A percentile compares a stretch with the other conserved stretches of the same genome.
phyloP scores from a whole-genome alignment of 2,329 filamentous ascomycete genomes.

The Ilyonectria sp. region DNA sequence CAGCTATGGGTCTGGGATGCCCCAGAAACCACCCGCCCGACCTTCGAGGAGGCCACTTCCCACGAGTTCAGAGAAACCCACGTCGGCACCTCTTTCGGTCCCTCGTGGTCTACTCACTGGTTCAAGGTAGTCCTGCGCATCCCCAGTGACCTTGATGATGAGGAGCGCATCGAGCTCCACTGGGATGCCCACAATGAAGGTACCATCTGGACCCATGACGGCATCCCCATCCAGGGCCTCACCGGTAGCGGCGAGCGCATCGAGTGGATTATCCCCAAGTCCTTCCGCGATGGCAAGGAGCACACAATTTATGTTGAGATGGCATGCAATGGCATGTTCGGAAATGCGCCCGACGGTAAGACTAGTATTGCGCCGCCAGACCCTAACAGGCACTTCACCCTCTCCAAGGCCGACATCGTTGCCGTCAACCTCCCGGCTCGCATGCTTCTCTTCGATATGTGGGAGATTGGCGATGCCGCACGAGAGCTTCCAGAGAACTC shows the following conservation, averaged over 20 bases:
- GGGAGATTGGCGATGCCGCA: constrained; percentile 95
- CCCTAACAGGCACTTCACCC: constrained; percentile 84
- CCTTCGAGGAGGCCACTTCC: constrained; percentile 85
- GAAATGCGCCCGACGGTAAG: constrained; percentile 88
- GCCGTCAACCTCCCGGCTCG: constrained; percentile 90
- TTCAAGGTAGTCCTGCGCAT: constrained; percentile 88
- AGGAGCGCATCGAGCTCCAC: constrained; percentile 91
- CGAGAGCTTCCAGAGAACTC: constrained; percentile 91
- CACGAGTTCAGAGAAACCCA: constrained; percentile 82
- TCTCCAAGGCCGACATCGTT: constrained; percentile 86
- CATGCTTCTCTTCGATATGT: constrained; percentile 90
- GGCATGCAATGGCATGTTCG: constrained; percentile 99
- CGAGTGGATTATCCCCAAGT: constrained; percentile 91
- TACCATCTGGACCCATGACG: constrained; percentile 92
- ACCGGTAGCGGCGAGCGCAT: constrained; percentile 90
- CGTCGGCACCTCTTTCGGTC: constrained; percentile 87
- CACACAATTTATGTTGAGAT: constrained; percentile 97
- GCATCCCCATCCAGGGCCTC: constrained; percentile 91
- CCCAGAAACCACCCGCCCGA: constrained; percentile 83
- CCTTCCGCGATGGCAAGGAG: constrained; percentile 86
- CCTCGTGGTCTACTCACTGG: constrained; percentile 98
- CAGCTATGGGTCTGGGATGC: constrained; percentile 90
- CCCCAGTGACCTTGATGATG: constrained; percentile 79
- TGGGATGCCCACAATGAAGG: constrained; percentile 97
- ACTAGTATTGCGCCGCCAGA: constrained; percentile 86